phyloP scores from a whole-genome alignment of 768 basidiomycete genomes.

The Gautieria morchelliformis region DNA sequence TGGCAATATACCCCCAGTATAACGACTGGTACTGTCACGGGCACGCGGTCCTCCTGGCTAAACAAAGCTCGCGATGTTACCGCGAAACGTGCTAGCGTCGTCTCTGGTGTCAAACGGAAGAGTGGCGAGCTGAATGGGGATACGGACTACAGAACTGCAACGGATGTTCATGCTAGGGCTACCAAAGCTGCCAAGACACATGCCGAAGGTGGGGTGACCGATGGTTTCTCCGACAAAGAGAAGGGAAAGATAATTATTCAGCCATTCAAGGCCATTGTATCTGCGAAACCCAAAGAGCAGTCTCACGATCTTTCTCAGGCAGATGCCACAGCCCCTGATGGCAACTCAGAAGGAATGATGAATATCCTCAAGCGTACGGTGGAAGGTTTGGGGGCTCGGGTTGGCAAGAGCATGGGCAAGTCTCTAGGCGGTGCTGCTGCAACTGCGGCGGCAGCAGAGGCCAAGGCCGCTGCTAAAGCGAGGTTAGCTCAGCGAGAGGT shows the following conservation, averaged over 20 bases:
- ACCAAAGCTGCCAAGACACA: slow-evolving; percentile 1
- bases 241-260: slow-evolving; percentile 40
- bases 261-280: slow-evolving; percentile 15
- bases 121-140: slow-evolving; percentile 32
- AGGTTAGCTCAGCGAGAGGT: slow-evolving; percentile 49
- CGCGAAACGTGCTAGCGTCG: slow-evolving; percentile 20
- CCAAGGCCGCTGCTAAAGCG: slow-evolving; percentile 57
- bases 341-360: slow-evolving; percentile 42
- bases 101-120: slow-evolving; percentile 49
- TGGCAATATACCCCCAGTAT: not conserved
- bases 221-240: slow-evolving; percentile 23
- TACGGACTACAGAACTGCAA: not conserved
- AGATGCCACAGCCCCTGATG: slow-evolving; percentile 9
- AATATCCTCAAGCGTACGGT: slow-evolving; percentile 64
- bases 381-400: slow-evolving; percentile 50
- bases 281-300: slow-evolving; percentile 4
- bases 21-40: slow-evolving; percentile 12
- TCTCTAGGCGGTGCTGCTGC: slow-evolving; percentile 50
- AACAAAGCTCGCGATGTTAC: slow-evolving; percentile 62
- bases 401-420: slow-evolving; percentile 50
- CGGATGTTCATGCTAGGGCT: not conserved
- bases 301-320: slow-evolving; percentile 16
- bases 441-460: slow-evolving; percentile 56
- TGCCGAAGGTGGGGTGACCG: not conserved
- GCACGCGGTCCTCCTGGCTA: slow-evolving; percentile 74